A percentile compares a stretch with the other conserved stretches of the same genome.
Evolutionary conservation across 169 alveolate species (phyloP).

Genomic region (Eimeria acervulina): DNA sequence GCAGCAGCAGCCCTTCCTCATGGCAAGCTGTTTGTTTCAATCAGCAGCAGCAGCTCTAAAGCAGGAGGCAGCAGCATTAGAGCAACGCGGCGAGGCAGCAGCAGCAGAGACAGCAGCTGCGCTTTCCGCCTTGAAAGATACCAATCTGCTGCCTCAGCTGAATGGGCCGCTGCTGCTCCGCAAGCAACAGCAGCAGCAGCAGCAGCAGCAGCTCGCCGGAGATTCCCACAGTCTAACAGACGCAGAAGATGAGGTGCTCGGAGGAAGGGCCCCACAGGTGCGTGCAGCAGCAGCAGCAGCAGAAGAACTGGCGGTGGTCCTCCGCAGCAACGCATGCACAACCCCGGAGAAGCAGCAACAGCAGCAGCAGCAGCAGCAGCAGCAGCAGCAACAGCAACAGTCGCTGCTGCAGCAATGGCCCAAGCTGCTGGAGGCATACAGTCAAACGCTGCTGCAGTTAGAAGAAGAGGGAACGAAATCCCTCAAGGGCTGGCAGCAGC

Average conservation of each 20-base stretch:
- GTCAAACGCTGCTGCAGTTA: not conserved
- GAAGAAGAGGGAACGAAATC: not conserved
- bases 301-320: not conserved
- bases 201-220: not conserved
- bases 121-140: not conserved
- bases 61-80: not conserved
- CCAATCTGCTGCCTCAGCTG: not conserved
- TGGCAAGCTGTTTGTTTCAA: constrained; percentile 31
- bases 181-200: not conserved
- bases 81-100: not conserved
- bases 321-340: not conserved
- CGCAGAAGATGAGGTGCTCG: constrained; percentile 18
- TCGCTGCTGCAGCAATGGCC: not conserved
- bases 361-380: no score
- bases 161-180: not conserved
- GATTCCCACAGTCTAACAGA: constrained; percentile 8
- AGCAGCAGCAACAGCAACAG: not conserved
- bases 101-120: constrained; percentile 45
- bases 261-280: constrained; percentile 43
- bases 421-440: not conserved
- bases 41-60: not conserved
- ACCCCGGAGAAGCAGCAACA: not conserved
- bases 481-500: constrained; percentile 3
- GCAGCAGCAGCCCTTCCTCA: not conserved
- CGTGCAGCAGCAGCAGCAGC: constrained; percentile 49